Percentiles rank a stretch among this genome's conserved stretches.
Conservation (phyloP, 148 eudicot species). For the Fagopyrum esculentum region DNA sequence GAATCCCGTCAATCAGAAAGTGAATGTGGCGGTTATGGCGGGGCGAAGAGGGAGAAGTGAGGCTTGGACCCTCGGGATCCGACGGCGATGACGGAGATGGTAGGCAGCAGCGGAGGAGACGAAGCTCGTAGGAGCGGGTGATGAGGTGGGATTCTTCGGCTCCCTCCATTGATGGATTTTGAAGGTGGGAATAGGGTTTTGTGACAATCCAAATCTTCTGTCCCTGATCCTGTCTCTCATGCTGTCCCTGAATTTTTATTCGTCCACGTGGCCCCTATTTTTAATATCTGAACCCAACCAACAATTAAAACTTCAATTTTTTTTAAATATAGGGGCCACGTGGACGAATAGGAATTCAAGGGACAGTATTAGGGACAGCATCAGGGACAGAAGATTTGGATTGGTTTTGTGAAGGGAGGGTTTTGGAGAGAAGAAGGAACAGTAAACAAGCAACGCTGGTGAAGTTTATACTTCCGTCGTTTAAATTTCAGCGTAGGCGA, state of each 20-base stretch:
- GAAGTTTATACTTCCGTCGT: neutral
- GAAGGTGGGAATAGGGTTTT: neutral
- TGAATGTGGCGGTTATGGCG: constrained; percentile 5
- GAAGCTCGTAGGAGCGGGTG: constrained; percentile 55
- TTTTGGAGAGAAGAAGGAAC: constrained; percentile 3
- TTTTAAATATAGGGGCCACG: too few relatives aligned
- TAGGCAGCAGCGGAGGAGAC: constrained; percentile 79
- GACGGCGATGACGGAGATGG: constrained; percentile 28
- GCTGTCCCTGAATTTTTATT: too few relatives aligned
- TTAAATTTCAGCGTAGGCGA: neutral
- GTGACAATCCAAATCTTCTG: too few relatives aligned
- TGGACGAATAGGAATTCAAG: too few relatives aligned
- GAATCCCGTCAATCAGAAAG: constrained; percentile 31
- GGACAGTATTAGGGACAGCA: too few relatives aligned
- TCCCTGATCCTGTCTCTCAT: too few relatives aligned
- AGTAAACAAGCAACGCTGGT: neutral
- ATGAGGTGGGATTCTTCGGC: constrained; percentile 19
- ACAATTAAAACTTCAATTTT: too few relatives aligned
- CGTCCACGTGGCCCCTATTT: too few relatives aligned
- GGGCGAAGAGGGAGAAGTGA: constrained; percentile 9
- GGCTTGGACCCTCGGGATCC: neutral
- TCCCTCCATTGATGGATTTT: constrained; percentile 13
- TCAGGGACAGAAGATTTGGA: too few relatives aligned
- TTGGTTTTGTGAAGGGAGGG: neutral
- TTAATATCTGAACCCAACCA: too few relatives aligned